phyloP scores from a whole-genome alignment of 2,329 filamentous ascomycete genomes.

The Raffaelea arxii region DNA sequence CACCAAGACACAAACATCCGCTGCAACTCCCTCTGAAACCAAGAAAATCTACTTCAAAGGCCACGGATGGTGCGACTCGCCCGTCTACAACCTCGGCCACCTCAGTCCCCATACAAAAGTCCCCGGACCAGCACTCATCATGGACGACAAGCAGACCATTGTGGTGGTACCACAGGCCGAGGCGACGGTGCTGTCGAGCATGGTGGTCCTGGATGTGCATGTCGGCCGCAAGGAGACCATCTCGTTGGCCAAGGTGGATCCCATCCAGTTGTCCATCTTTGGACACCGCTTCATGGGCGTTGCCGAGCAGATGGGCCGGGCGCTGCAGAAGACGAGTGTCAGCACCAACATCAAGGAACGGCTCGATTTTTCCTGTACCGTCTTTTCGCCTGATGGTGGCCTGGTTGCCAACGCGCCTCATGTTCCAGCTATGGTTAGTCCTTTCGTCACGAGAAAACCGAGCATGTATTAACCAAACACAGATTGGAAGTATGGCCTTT shows the following conservation, averaged over 20 bases:
- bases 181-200: conserved; percentile 70
- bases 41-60: conserved; percentile 72
- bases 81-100: conserved; percentile 71
- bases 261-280: conserved; percentile 69
- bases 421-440: conserved; percentile 57
- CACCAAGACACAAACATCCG: too few species aligned
- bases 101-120: conserved; percentile 62
- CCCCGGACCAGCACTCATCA: conserved; percentile 72
- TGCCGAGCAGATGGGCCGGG: conserved; percentile 74
- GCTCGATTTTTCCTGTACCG: conserved; percentile 72
- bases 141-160: conserved; percentile 82
- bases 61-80: conserved; percentile 59
- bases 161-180: conserved; percentile 71
- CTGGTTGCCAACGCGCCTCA: conserved; percentile 76
- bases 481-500: conserved; percentile 72
- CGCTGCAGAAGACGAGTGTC: conserved; percentile 71
- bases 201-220: conserved; percentile 75
- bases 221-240: conserved; percentile 19
- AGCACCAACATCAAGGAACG: conserved; percentile 76
- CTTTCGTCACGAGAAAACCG: too few species aligned
- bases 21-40: conserved; percentile 25
- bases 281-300: conserved; percentile 79
- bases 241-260: conserved; percentile 46
- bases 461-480: too few species aligned
- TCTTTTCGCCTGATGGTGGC: conserved; percentile 66